Conservation (phyloP, 2,329 filamentous ascomycete genomes). For the Claviceps fusiformis region DNA sequence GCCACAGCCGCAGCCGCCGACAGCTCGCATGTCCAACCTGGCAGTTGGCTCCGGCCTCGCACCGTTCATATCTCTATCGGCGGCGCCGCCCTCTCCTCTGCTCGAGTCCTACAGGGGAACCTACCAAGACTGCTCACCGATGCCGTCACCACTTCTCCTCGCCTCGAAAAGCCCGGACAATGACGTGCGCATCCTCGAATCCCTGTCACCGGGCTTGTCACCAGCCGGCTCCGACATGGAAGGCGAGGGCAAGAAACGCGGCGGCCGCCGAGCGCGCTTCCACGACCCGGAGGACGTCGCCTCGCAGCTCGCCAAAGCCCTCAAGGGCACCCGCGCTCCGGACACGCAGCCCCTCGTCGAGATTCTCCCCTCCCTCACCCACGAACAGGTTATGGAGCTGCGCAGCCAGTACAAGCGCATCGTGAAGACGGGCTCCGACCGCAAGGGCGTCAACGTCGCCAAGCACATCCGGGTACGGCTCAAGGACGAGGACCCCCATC, state of each 20-base stretch:
- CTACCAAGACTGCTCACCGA: conserved; percentile 87
- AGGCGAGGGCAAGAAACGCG: conserved; percentile 29
- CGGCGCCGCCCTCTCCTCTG: conserved; percentile 66
- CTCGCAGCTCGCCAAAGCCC: conserved; percentile 57
- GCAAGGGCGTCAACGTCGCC: conserved; percentile 69
- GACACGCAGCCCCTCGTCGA: conserved; percentile 63
- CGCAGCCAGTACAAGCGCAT: conserved; percentile 83
- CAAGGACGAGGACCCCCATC: conserved; percentile 58
- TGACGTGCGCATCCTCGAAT: conserved; percentile 33
- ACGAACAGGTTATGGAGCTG: conserved; percentile 77
- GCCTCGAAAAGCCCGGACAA: conserved; percentile 33
- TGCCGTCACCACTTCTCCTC: conserved; percentile 68
- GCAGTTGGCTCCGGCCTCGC: conserved; percentile 33
- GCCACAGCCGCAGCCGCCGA: conserved; percentile 35
- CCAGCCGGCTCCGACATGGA: conserved; percentile 35
- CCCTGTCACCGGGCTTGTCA: no score
- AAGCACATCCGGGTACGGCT: conserved; percentile 70
- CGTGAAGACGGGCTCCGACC: conserved; percentile 61
- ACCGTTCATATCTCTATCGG: conserved; percentile 31
- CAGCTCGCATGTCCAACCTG: conserved; percentile 37
- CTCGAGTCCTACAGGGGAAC: conserved; percentile 88
- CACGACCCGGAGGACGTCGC: conserved; percentile 77
- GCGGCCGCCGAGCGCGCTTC: conserved; percentile 58
- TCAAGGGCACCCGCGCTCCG: conserved; percentile 51
- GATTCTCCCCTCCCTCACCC: conserved; percentile 70